These are phyloP conservation scores for Colletotrichum tabaci DNA, from an alignment of 2,329 filamentous ascomycete genomes.

Conservation along the genomic window DNA sequence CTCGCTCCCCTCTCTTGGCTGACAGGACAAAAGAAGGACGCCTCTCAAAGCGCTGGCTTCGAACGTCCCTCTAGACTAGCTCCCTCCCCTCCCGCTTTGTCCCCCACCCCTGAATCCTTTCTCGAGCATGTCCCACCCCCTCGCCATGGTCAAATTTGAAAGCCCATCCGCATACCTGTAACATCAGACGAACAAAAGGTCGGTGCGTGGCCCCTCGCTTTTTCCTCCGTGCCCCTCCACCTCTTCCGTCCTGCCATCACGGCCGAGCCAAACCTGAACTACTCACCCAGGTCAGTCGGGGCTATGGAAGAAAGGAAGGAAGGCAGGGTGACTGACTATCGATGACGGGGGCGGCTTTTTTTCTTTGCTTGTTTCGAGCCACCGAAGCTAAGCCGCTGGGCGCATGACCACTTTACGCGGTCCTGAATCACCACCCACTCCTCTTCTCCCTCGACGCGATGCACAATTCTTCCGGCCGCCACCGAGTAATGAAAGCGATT, in stretches of 20 bases:
- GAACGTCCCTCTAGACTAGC: constrained; percentile 2
- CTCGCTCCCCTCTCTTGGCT: not conserved
- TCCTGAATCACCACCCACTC: not conserved
- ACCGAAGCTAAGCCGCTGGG: not conserved
- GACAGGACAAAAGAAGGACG: not conserved
- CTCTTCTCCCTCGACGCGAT: constrained; percentile 16
- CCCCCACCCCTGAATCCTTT: not conserved
- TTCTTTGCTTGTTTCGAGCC: not conserved
- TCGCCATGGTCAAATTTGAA: constrained; percentile 4
- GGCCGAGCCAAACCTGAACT: not conserved
- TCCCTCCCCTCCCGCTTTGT: constrained; percentile 26
- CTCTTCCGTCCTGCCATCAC: no score
- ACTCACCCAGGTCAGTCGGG: not conserved
- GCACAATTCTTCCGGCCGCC: not conserved
- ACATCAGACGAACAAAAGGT: constrained; percentile 39
- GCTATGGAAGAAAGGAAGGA: no score
- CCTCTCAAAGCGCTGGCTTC: constrained; percentile 1
- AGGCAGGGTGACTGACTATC: not conserved
- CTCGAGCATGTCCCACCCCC: not conserved
- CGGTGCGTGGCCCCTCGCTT: constrained; percentile 25
- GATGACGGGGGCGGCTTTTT: not conserved
- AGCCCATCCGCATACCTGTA: constrained; percentile 26
- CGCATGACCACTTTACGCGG: constrained; percentile 35
- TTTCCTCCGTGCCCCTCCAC: not conserved
- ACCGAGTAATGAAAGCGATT: not conserved